A percentile compares a stretch with the other conserved stretches of the same genome.
phyloP scores from a whole-genome alignment of 2,329 filamentous ascomycete species.

The Hypoxylon sp. region DNA sequence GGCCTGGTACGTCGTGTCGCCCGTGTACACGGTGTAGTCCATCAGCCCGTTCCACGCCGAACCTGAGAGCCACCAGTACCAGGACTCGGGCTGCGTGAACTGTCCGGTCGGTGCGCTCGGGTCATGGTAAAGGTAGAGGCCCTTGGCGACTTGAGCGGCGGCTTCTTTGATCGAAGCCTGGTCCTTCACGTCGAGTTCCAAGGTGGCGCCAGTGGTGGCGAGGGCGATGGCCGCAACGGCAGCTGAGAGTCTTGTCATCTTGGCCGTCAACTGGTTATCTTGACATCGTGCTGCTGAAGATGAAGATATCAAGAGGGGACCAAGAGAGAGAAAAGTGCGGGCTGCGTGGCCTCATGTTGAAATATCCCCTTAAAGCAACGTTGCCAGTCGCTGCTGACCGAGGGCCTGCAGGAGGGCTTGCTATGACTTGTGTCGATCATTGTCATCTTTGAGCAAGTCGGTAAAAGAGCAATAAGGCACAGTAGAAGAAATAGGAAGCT shows the following conservation, averaged over 20 bases:
- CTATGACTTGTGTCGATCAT: conserved; percentile 13
- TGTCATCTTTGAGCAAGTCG: conserved; percentile 19
- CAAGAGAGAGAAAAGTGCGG: neutral
- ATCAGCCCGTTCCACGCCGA: conserved; percentile 44
- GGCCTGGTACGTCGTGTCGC: conserved; percentile 38
- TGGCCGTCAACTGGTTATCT: conserved; percentile 2
- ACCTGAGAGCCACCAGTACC: conserved; percentile 49
- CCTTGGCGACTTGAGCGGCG: conserved; percentile 42
- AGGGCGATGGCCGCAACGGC: conserved; percentile 22
- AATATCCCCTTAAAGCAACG: conserved; percentile 23
- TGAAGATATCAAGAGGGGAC: conserved; percentile 2
- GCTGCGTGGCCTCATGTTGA: conserved; percentile 9
- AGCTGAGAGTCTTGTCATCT: conserved; percentile 36
- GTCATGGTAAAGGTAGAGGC: conserved; percentile 44
- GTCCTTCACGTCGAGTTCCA: conserved; percentile 38
- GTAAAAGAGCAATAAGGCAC: neutral
- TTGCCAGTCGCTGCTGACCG: conserved; percentile 17
- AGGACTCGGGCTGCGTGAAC: conserved; percentile 46
- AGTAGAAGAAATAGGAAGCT: conserved; percentile 27
- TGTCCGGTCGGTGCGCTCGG: conserved; percentile 43
- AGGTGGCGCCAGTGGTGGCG: conserved; percentile 30
- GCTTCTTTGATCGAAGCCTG: conserved; percentile 38
- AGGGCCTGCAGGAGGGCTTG: conserved; percentile 6
- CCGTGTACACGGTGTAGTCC: conserved; percentile 40
- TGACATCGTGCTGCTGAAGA: conserved; percentile 1